phyloP scores from a whole-genome alignment of 371 early-diverging fungal genomes.

The Mortierella sp. region DNA sequence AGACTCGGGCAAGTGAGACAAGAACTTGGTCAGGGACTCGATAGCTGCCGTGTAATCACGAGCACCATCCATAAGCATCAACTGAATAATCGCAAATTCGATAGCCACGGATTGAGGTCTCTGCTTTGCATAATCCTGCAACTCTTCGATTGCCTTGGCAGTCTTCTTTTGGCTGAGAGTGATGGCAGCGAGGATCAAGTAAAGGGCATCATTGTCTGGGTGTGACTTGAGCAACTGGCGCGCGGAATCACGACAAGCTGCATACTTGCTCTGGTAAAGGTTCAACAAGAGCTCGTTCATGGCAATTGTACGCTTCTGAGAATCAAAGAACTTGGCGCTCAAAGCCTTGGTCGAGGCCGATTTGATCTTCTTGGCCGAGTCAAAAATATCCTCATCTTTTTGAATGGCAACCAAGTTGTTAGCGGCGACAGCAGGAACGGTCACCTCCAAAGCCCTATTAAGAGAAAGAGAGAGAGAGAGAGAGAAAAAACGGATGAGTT shows the following conservation, averaged over 20 bases:
- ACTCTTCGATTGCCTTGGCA: constrained; percentile 67
- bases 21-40: constrained; percentile 58
- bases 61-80: constrained; percentile 62
- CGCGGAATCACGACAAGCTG: constrained; percentile 66
- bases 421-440: constrained; percentile 70
- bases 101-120: constrained; percentile 66
- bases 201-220: constrained; percentile 69
- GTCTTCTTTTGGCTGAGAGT: constrained; percentile 64
- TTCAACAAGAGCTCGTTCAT: constrained; percentile 76
- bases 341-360: constrained; percentile 64
- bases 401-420: constrained; percentile 74
- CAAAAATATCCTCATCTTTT: constrained; percentile 65
- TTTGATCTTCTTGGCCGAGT: constrained; percentile 68
- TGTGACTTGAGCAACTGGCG: constrained; percentile 65
- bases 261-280: constrained; percentile 72
- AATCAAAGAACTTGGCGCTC: constrained; percentile 67
- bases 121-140: constrained; percentile 57
- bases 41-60: constrained; percentile 63
- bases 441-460: constrained; percentile 58
- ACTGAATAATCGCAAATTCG: constrained; percentile 72
- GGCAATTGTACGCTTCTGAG: constrained; percentile 73
- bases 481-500: neutral
- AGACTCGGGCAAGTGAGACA: constrained; percentile 44
- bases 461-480: neutral
- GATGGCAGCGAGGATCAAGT: constrained; percentile 69